Evolutionary conservation across 805 yeast species (phyloP).

Genomic region (Brettanomyces custersianus): DNA sequence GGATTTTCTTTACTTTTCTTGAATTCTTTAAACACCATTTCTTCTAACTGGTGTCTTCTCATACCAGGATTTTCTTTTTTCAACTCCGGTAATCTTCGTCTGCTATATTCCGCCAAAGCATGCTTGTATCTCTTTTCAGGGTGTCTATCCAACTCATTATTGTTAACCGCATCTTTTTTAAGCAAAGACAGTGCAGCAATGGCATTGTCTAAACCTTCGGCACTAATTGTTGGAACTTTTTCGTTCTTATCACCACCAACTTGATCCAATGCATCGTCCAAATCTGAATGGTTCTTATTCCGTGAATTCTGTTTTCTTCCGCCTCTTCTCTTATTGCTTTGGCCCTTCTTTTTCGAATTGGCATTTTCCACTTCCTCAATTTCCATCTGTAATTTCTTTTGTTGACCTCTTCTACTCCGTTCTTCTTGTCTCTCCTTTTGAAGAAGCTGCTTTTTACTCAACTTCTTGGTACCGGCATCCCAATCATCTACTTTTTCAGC

Average conservation of each 20-base stretch:
- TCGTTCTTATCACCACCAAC: conserved; percentile 30
- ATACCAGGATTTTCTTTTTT: conserved; percentile 74
- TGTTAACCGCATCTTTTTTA: conserved; percentile 43
- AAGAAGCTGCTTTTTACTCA: conserved; percentile 60
- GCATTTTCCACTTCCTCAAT: conserved; percentile 44
- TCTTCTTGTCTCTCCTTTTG: conserved; percentile 65
- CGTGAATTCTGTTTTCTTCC: conserved; percentile 36
- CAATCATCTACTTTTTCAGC: conserved; percentile 46
- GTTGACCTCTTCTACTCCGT: conserved; percentile 73
- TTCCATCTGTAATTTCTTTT: conserved; percentile 62
- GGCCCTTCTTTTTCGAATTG: conserved; percentile 56
- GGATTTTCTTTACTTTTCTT: conserved; percentile 77
- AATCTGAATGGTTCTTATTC: conserved; percentile 32
- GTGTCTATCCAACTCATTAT: conserved; percentile 69
- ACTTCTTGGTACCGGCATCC: conserved; percentile 66
- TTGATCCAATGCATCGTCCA: conserved; percentile 58
- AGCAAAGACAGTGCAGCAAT: conserved; percentile 69
- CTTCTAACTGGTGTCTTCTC: conserved; percentile 69
- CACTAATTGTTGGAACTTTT: conserved; percentile 42
- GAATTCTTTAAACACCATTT: conserved; percentile 69
- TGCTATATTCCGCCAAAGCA: conserved; percentile 66
- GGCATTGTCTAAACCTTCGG: conserved; percentile 71
- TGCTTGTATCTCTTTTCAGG: conserved; percentile 87
- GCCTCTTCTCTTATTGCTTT: conserved; percentile 12
- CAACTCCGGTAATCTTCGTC: conserved; percentile 58